Evolutionary conservation across 148 eudicot genomes (phyloP).

Genomic region (Rhododendron griersonianum): DNA sequence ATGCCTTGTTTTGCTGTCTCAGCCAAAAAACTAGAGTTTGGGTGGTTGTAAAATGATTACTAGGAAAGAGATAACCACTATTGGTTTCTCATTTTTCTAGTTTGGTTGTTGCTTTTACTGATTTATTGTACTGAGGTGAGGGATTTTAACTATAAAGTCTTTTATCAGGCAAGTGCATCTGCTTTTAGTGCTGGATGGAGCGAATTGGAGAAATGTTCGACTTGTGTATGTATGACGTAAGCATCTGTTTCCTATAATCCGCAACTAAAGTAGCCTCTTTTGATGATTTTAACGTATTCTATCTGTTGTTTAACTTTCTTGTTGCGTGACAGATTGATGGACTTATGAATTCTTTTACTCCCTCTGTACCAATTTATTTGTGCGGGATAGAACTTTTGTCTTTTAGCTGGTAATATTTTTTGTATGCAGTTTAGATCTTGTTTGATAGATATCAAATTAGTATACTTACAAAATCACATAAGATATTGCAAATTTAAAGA

Average conservation of each 20-base stretch:
- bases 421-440: too few species aligned
- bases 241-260: slow-evolving; percentile 5
- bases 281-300: neutral
- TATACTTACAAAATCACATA: neutral
- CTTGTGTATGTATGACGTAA: slow-evolving; percentile 56
- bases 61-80: too few species aligned
- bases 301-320: neutral
- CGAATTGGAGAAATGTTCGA: slow-evolving; percentile 52
- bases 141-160: slow-evolving; percentile 31
- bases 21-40: neutral
- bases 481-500: neutral
- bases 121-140: slow-evolving; percentile 26
- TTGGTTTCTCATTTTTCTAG: slow-evolving; percentile 16
- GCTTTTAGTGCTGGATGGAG: slow-evolving; percentile 39
- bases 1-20: neutral
- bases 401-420: too few species aligned
- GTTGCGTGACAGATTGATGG: neutral
- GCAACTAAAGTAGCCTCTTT: neutral
- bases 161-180: slow-evolving; percentile 18
- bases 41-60: neutral
- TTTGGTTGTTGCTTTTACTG: slow-evolving; percentile 14
- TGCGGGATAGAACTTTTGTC: too few species aligned
- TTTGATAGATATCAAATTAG: neutral
- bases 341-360: neutral
- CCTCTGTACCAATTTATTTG: too few species aligned